Conservation (phyloP, 1,284 basidiomycete genomes). For the Trichosporon asahii region DNA sequence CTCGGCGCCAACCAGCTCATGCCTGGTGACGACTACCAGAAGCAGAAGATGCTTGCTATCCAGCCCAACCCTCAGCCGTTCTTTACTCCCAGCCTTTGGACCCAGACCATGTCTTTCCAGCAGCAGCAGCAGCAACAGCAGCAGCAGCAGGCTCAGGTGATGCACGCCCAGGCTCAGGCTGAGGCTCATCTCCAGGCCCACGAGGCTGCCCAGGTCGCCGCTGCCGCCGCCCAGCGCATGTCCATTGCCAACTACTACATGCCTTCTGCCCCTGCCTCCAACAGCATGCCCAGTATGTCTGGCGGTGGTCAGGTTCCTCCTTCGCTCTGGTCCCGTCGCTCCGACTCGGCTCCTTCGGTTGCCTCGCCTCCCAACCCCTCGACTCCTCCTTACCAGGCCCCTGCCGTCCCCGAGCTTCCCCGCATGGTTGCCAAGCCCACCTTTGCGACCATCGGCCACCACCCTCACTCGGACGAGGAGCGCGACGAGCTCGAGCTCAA, state of each 20-base stretch:
- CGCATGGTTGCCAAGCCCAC: slow-evolving; percentile 1
- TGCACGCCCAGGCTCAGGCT: slow-evolving; percentile 37
- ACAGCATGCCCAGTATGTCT: not conserved
- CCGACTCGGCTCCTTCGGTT: slow-evolving; percentile 26
- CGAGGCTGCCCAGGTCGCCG: slow-evolving; percentile 33
- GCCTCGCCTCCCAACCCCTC: slow-evolving; percentile 32
- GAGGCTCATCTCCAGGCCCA: slow-evolving; percentile 38
- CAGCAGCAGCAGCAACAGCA: slow-evolving; percentile 28
- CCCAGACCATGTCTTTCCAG: slow-evolving; percentile 25
- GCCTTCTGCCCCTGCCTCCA: slow-evolving; percentile 17
- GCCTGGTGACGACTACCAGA: slow-evolving; percentile 24
- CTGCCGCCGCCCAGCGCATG: slow-evolving; percentile 28
- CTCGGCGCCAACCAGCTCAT: slow-evolving; percentile 26
- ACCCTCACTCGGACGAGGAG: slow-evolving; percentile 15
- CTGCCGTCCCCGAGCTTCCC: slow-evolving; percentile 5
- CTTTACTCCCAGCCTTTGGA: slow-evolving; percentile 18
- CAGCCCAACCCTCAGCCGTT: slow-evolving; percentile 25
- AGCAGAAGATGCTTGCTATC: slow-evolving; percentile 35
- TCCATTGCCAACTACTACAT: slow-evolving; percentile 30
- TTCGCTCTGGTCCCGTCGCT: slow-evolving; percentile 24
- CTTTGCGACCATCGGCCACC: slow-evolving; percentile 4
- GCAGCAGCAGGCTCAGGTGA: slow-evolving; percentile 13
- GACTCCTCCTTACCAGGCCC: slow-evolving; percentile 29
- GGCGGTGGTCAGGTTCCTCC: slow-evolving; percentile 14
- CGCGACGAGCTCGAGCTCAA: slow-evolving; percentile 21